Base-by-base conservation (phyloP, 129 eudicot species). In the Helichrysum umbraculigerum region DNA sequence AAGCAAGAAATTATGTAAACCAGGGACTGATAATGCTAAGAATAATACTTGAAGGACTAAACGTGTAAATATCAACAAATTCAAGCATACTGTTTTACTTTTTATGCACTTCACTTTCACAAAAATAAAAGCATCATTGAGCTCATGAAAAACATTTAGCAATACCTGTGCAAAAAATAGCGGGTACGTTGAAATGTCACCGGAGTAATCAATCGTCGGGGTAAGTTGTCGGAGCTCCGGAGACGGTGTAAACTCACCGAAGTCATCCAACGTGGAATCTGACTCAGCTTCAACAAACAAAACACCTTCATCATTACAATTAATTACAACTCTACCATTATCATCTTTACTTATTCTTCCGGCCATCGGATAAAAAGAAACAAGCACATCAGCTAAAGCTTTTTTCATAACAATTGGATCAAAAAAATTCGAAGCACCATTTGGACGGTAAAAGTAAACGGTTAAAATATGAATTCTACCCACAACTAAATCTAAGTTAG, bases 211-310 rank as follows among this genome's bases (percentile, higher is more conserved):
- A 67, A 83, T 66, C 0, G 59, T 72, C 0, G 86, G 91, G 3
- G 83, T 70, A 20, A 87, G 82, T 2, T 32, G 61, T 21, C 82
- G 77, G 42, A 84, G 79, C 77, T 84, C 86, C 32, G 78, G 71
- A 0, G 76, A 76, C 3, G 90, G 85, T 4, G 83, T 76, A 20
- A 86, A 87, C 74, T 84, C 81, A 6, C 91, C 91, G 47, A 84
- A 80, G 6, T 84, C 91, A 79, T 82, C 91, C 58, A 87, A 25
- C 7, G 62, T 63, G 7, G 82, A 75, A 41, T 85, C 90, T 1
- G 86, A 64, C 70, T 86, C 91, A 2, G 91, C 91, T 30, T 84
- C 95, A 2, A 82, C 87, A 21, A 84, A 86, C 81, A 82, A 63
- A 29, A 80, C 91, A n/a, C 95, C 95, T 37, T 84, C 76, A 0